Base-by-base conservation (phyloP, 352 stramenopile species). In the Phytophthora ramorum region DNA sequence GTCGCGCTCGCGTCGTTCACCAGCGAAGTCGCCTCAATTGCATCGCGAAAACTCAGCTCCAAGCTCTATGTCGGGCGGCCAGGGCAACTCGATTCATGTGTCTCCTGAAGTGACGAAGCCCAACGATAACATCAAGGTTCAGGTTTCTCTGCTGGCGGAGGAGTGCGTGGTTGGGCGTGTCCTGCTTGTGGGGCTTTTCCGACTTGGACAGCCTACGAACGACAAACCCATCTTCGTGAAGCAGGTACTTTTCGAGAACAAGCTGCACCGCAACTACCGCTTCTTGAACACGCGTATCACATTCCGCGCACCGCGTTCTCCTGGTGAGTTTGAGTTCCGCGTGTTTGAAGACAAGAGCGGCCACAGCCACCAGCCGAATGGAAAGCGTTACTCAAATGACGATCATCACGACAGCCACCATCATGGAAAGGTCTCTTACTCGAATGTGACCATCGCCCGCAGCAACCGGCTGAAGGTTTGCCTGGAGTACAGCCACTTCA, bases 191-290 rank as follows among this genome's bases (percentile, higher is more conserved):
- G 87, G 87, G 0, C 82, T 95, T 30, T 95, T 93, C 48, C 87
- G 87, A 24, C 67, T 83, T 5, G 80, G 83, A n/a, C 87, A 93
- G 24, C 70, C 76, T 16, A 85, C 81, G 7, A 92, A 92, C 49
- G 83, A 93, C 58, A 90, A 90, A 35, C 87, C 87, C 17, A 93
- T 95, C 56, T 95, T 95, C 38, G 80, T 95, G 37, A 92, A 92
- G 60, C 84, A 92, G 49, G 79, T 95, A 17, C 77, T 93, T 0
- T 92, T 93, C 40, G 85, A 95, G 62, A 87, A 87, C 73, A 91
- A 90, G 44, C 58, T 90, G 8, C 73, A 92, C 24, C 79, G 79
- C 19, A 81, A 87, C 52, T 87, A 86, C 45, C 63, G 79, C 4
- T 83, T 69, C 48, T 70, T 90, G 51, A 88, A 89, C 58, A 92